Evolutionary conservation across 2,329 filamentous ascomycete species (phyloP), one percentile per base, ranked within the genome.

Genomic region (Aspergillus candidus): DNA sequence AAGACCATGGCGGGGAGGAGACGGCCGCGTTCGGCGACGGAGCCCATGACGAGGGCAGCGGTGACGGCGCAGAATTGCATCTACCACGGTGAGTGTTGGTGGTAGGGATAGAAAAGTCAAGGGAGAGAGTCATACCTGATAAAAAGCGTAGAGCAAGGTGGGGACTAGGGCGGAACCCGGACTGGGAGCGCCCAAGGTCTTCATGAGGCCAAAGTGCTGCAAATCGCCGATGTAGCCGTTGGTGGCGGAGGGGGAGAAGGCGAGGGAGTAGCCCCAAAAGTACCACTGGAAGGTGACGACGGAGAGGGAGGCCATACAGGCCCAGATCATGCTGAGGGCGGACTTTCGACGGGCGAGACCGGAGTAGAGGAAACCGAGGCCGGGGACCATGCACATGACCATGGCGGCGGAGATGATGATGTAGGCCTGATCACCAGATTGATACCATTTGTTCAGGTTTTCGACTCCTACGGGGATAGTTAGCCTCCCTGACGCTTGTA

Each of bases 211-310:
- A 58, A 97, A 95, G 68, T 94, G 86, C 56, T 83, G 78, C 44
- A 98, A 72, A 66, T 97, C 82, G 43, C 93, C 93, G 62, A 98
- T 97, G 72, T 86, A 97, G 41, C 87, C 85, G 71, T 87, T 96
- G 55, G 80, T 88, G 4, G 84, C 86, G 11, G 81, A 82, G 35
- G 79, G 76, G 61, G 86, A 93, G 71, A 97, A 96, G 41, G 91
- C 90, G 49, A 98, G 76, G 11, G 91, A 95, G 70, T 95, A 98
- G 32, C 93, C 93, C 91, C 93, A 97, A 69, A 98, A 96, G 63
- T 96, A 97, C 93, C 93, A 98, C 73, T 98, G 93, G 74, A 98
- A 96, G 44, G 87, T 85, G 66, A 96, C 78, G 63, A 97, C 83
- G 38, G 87, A 90, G 64, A 86, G 86, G 37, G 89, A 93, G 67